These are phyloP conservation scores for Trichoderma sp. DNA, from an alignment of 2,329 filamentous ascomycete species.

Conservation along the genomic window DNA sequence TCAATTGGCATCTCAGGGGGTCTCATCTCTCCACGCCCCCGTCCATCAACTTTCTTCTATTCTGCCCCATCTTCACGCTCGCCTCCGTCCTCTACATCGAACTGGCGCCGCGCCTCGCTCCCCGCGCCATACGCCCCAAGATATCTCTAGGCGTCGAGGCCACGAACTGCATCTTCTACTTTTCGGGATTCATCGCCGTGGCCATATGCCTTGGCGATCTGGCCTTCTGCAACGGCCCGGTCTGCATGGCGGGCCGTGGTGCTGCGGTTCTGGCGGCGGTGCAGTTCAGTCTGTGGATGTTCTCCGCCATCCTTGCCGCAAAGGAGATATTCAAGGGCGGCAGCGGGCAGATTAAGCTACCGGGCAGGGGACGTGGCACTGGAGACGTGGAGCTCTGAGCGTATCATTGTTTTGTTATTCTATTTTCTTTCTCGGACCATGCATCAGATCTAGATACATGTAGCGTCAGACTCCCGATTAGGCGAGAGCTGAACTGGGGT, in stretches of 20 bases:
- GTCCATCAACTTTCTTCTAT: conserved; percentile 60
- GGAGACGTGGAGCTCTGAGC: background rate
- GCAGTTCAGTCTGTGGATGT: conserved; percentile 56
- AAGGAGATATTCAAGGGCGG: conserved; percentile 37
- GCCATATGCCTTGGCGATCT: conserved; percentile 58
- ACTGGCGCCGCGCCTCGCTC: conserved; percentile 30
- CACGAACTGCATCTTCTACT: conserved; percentile 58
- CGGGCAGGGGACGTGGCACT: background rate
- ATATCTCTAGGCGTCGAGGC: conserved; percentile 51
- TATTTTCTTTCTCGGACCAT: background rate
- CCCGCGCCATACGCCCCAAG: conserved; percentile 41
- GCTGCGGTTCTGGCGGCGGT: conserved; percentile 57
- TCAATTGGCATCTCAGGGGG: conserved; percentile 60
- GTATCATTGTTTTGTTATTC: background rate
- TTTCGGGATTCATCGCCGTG: conserved; percentile 61
- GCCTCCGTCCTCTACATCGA: conserved; percentile 58
- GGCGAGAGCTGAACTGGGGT: background rate
- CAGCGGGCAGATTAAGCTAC: background rate
- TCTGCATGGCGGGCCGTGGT: conserved; percentile 58
- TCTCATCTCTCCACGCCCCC: conserved; percentile 57
- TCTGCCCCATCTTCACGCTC: conserved; percentile 55
- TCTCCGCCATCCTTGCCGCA: conserved; percentile 48
- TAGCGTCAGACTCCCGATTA: background rate
- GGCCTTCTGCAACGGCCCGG: conserved; percentile 58
- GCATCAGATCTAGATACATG: background rate